Conservation (phyloP, 2,329 filamentous ascomycete species). For the Exophiala mesophila region DNA sequence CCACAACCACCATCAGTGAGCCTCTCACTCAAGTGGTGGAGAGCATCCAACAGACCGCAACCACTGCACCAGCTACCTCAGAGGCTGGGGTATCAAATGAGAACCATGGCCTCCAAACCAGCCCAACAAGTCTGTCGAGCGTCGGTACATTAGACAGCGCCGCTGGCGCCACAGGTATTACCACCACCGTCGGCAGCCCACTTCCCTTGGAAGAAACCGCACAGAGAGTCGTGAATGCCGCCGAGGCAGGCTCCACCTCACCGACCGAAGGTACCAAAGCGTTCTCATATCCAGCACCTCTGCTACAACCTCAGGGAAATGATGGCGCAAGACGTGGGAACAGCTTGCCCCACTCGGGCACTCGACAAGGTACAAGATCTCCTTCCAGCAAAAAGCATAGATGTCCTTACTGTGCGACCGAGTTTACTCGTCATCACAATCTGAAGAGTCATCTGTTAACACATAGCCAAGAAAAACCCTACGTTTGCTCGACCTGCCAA, state of each 20-base stretch:
- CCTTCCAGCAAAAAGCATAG: constrained; percentile 85
- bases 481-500: constrained; percentile 86
- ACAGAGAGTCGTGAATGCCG: constrained; percentile 33
- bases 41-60: constrained; percentile 46
- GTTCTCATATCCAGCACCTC: constrained; percentile 61
- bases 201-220: constrained; percentile 42
- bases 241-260: constrained; percentile 36
- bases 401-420: constrained; percentile 92
- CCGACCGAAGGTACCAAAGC: constrained; percentile 48
- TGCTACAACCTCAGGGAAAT: constrained; percentile 42
- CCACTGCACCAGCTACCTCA: constrained; percentile 19
- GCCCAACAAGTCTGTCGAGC: constrained; percentile 50
- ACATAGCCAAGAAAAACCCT: constrained; percentile 97
- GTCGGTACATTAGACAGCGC: constrained; percentile 50
- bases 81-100: constrained; percentile 35
- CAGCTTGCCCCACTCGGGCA: constrained; percentile 54
- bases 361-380: constrained; percentile 59
- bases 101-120: constrained; percentile 43
- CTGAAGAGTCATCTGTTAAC: constrained; percentile 95
- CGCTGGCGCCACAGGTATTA: constrained; percentile 46
- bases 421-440: constrained; percentile 96
- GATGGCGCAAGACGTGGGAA: constrained; percentile 53
- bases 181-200: constrained; percentile 45
- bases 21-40: constrained; percentile 45
- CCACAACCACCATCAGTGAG: constrained; percentile 44